phyloP scores from a whole-genome alignment of 352 stramenopile genomes.

The Phytophthora tentaculata region DNA sequence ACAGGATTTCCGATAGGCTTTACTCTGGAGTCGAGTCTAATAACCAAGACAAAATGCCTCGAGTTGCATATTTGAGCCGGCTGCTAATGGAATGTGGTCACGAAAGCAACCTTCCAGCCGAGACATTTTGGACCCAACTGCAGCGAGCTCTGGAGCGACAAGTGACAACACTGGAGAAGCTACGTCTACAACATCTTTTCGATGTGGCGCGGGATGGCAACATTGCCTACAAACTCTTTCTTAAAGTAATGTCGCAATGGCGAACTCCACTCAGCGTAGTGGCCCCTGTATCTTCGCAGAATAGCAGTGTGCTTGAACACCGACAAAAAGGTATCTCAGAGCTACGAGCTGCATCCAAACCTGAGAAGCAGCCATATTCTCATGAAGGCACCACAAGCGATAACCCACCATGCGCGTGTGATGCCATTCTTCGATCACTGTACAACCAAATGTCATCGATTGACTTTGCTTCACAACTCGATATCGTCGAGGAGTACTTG shows the following conservation, averaged over 20 bases:
- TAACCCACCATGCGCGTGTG: constrained; percentile 18
- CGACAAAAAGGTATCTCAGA: constrained; percentile 6
- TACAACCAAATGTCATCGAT: constrained; percentile 74
- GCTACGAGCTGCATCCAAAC: constrained; percentile 1
- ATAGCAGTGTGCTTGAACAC: constrained; percentile 5
- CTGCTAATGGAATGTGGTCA: constrained; percentile 49
- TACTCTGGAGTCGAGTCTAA: constrained; percentile 27
- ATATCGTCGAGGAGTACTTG: constrained; percentile 71
- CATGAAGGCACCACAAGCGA: constrained; percentile 6
- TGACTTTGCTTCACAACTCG: constrained; percentile 70
- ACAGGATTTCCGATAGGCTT: constrained; percentile 42
- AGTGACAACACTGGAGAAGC: constrained; percentile 40
- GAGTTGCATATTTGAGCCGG: constrained; percentile 58
- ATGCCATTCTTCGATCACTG: constrained; percentile 54
- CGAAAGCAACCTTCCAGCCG: constrained; percentile 35
- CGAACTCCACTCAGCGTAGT: constrained; percentile 8
- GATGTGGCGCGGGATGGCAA: constrained; percentile 62
- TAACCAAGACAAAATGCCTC: constrained; percentile 31
- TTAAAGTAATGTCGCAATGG: constrained; percentile 79
- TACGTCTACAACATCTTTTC: constrained; percentile 69
- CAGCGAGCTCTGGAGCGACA: constrained; percentile 36
- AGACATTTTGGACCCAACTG: constrained; percentile 42
- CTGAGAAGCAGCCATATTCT: constrained; percentile 3
- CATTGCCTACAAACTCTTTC: constrained; percentile 76
- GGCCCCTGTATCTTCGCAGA: not conserved